Percentiles rank a stretch among this genome's conserved stretches.
Conservation (phyloP, 768 basidiomycete species). For the Daedaleopsis sinensis region DNA sequence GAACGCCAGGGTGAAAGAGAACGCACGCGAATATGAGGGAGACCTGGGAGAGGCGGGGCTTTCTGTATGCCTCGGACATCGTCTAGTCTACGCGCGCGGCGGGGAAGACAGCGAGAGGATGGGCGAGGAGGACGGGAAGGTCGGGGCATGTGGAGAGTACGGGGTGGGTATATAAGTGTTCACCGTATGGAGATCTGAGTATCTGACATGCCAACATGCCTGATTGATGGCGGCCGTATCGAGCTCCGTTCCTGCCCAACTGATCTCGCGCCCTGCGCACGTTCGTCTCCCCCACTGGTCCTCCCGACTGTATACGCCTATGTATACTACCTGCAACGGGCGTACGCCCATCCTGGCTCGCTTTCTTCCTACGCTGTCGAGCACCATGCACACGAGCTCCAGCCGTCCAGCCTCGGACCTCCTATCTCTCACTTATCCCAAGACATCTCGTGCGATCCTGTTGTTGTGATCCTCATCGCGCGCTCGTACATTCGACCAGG, state of each 20-base stretch:
- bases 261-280: conserved; percentile 14
- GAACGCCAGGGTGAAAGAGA: neutral
- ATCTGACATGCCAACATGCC: conserved; percentile 9
- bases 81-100: conserved; percentile 13
- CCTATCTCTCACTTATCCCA: neutral
- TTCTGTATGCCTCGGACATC: conserved; percentile 12
- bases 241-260: conserved; percentile 6
- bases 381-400: neutral
- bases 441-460: neutral
- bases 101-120: neutral
- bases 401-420: neutral
- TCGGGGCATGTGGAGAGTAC: neutral
- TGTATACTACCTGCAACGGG: too few species aligned
- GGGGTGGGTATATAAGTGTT: conserved; percentile 13
- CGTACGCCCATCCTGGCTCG: too few species aligned
- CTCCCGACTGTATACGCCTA: neutral
- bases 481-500: too few species aligned
- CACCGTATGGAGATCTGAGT: neutral
- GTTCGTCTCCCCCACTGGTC: conserved; percentile 11
- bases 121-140: conserved; percentile 8
- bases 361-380: neutral
- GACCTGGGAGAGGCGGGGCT: conserved; percentile 48
- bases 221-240: conserved; percentile 17
- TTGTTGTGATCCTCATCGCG: too few species aligned
- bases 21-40: conserved; percentile 87